These are phyloP conservation scores for Cytospora schulzeri DNA, from an alignment of 2,329 filamentous ascomycete species.

Conservation along the genomic window DNA sequence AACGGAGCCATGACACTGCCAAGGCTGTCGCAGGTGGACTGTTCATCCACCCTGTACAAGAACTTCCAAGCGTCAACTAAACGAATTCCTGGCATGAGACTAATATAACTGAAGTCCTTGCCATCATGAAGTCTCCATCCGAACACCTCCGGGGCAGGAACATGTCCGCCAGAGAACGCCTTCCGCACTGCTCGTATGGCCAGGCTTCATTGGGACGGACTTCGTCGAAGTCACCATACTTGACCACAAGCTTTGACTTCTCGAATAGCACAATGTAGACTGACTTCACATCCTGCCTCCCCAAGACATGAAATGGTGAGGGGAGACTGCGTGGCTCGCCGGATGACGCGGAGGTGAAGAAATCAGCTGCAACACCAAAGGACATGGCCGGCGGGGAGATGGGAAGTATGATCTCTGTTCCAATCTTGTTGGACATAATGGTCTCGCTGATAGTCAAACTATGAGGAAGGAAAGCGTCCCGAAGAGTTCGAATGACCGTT, in stretches of 20 bases:
- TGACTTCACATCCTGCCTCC: neutral
- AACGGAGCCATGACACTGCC: neutral
- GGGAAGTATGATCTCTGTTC: neutral
- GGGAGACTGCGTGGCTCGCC: neutral
- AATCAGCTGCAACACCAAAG: neutral
- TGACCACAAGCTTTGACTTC: neutral
- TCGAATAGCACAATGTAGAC: neutral
- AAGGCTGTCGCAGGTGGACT: neutral
- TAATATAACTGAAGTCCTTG: neutral
- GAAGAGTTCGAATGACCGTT: neutral
- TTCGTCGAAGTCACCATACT: neutral
- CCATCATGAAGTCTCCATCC: neutral
- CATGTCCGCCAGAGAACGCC: neutral
- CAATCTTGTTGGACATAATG: neutral
- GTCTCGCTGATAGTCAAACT: neutral
- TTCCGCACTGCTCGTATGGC: conserved; percentile 1
- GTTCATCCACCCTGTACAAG: neutral
- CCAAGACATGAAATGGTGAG: neutral
- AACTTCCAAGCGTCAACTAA: neutral
- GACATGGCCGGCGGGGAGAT: neutral
- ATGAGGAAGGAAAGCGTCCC: neutral
- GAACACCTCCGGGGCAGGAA: neutral
- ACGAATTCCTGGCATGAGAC: neutral
- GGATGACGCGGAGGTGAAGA: neutral
- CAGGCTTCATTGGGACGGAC: neutral